Evolutionary conservation across 495 filamentous ascomycete species (phyloP).

Genomic region (Hyaloscypha variabilis): DNA sequence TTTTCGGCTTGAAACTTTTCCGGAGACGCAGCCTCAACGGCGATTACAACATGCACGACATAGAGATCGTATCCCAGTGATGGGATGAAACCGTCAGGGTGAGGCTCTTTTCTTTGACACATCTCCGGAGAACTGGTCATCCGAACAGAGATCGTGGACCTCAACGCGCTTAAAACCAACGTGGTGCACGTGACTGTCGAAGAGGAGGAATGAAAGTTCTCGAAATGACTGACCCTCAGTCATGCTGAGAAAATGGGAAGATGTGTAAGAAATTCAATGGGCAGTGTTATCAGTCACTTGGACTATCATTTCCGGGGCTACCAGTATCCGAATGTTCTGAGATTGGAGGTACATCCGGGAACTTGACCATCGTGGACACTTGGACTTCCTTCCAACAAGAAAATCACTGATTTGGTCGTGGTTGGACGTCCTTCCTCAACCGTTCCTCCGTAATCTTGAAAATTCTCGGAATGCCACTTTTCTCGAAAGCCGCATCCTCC

Average conservation of each 20-base stretch:
- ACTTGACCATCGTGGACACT: too few species aligned
- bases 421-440: constrained; percentile 7
- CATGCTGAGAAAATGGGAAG: too few species aligned
- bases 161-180: too few species aligned
- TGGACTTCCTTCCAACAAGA: neutral
- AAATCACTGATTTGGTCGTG: neutral
- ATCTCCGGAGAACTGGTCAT: neutral
- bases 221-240: too few species aligned
- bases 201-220: too few species aligned
- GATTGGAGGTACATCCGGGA: too few species aligned
- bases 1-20: neutral
- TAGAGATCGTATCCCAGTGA: neutral
- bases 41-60: neutral
- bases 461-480: constrained; percentile 37
- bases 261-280: too few species aligned
- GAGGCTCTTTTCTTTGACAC: neutral
- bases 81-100: neutral
- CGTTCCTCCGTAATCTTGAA: constrained; percentile 38
- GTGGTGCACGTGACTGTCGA: too few species aligned
- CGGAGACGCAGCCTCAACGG: neutral
- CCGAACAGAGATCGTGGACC: neutral
- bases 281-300: too few species aligned
- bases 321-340: too few species aligned
- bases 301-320: too few species aligned
- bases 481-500: constrained; percentile 36